Percentiles rank a stretch among this genome's conserved stretches.
Conservation (phyloP, 2,329 filamentous ascomycete species). For the Cladosporium cucumerinum region DNA sequence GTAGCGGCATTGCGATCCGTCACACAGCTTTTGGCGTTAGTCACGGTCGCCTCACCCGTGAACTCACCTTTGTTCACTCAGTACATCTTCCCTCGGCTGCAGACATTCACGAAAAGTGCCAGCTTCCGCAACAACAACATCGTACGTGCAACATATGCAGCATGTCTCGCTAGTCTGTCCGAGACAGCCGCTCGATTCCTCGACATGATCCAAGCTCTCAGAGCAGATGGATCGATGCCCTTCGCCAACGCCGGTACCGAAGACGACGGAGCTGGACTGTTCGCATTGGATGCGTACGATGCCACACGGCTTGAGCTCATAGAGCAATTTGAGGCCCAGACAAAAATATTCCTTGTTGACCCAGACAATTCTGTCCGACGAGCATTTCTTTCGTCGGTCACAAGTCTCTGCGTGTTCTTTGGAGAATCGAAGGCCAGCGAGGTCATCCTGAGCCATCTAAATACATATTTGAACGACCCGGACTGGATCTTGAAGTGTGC, state of each 20-base stretch:
- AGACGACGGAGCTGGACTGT: conserved; percentile 54
- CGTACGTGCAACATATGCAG: conserved; percentile 86
- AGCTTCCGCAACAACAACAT: conserved; percentile 54
- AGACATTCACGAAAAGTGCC: conserved; percentile 54
- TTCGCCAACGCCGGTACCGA: conserved; percentile 77
- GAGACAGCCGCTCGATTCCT: conserved; percentile 80
- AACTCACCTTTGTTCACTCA: conserved; percentile 67
- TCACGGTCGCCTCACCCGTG: conserved; percentile 77
- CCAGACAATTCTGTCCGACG: conserved; percentile 78
- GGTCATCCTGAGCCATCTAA: conserved; percentile 91
- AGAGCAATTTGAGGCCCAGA: conserved; percentile 80
- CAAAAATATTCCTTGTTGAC: conserved; percentile 86
- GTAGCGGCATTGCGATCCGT: conserved; percentile 81
- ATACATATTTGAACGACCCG: conserved; percentile 93
- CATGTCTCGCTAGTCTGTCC: conserved; percentile 84
- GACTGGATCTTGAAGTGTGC: conserved; percentile 97
- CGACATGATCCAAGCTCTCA: conserved; percentile 83
- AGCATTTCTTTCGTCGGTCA: conserved; percentile 87
- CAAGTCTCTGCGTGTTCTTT: conserved; percentile 91
- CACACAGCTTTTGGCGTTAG: conserved; percentile 82
- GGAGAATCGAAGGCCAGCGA: conserved; percentile 89
- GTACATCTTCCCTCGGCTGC: conserved; percentile 60
- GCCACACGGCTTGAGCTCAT: conserved; percentile 79
- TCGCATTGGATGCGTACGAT: conserved; percentile 79
- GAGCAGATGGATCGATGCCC: conserved; percentile 76